Base-by-base conservation (phyloP, 2,329 filamentous ascomycete genomes). In the Talaromyces sp. region DNA sequence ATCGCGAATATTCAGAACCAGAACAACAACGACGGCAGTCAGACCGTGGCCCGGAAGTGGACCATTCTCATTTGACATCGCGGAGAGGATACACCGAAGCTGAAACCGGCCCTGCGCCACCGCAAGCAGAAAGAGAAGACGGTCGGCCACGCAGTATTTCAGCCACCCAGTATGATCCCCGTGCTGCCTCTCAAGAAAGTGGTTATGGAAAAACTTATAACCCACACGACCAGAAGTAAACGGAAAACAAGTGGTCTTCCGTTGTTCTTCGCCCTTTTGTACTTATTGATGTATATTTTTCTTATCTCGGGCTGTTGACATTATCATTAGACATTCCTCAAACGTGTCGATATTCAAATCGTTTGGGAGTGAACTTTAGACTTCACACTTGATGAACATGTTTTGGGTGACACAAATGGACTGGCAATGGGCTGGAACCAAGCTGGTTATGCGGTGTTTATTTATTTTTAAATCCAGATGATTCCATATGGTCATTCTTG, bases 1-100 rank as follows among this genome's bases (percentile, higher is more conserved):
- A 64, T 46, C 38, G 21, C 8, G 62, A 64, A 32, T 53, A 61
- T 14, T 58, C 55, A n/a, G 55, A 55, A 21, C 54, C 55, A 27
- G 51, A 61, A 58, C 24, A 58, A 58, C 27, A 43, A 32, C 59
- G 59, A n/a, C 58, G 54, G 10, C 55, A 43, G 38, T 56, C 55
- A 54, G 51, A 43, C n/a, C 59, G 32, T 19, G 56, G 58, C 14
- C 58, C 59, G n/a, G 54, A 55, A 8, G n/a, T 58, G 17, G 58
- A 61, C 21, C 55, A 56, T 24, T 27, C 58, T 24, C 55, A 55
- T 14, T 54, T 27, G 3, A 51, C 13, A 9, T 52, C 59, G 13
- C 52, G 52, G 49, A 58, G 55, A 58, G 53, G 19, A 46, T 55
- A 56, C 38, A 14, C 55, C 5, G 55, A 58, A 32, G 50, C 24